phyloP scores from a whole-genome alignment of 2,329 filamentous ascomycete species.

The Cercospora sp. region DNA sequence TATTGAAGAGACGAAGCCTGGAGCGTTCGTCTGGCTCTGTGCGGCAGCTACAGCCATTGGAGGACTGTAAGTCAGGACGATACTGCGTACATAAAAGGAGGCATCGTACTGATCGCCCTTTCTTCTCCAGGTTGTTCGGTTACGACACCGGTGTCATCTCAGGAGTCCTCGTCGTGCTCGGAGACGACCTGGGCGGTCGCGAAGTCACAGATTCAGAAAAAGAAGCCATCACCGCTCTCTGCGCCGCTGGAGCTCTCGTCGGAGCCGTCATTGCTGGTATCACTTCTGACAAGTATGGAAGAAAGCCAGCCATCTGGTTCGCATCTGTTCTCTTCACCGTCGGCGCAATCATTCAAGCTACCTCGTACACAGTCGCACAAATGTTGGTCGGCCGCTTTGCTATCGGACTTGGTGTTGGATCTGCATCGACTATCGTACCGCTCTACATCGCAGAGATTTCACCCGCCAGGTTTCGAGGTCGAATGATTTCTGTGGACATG shows the following conservation, averaged over 20 bases:
- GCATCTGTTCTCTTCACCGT: background rate
- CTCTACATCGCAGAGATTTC: conserved; percentile 54
- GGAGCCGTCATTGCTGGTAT: background rate
- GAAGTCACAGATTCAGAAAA: conserved; percentile 39
- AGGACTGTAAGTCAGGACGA: background rate
- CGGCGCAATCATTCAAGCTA: background rate
- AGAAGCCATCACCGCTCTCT: conserved; percentile 14
- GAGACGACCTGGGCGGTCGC: conserved; percentile 36
- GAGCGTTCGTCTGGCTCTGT: background rate
- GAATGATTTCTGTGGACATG: conserved; percentile 44
- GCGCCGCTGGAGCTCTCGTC: background rate
- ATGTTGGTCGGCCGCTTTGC: conserved; percentile 4
- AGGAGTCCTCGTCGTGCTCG: conserved; percentile 42
- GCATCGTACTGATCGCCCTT: background rate
- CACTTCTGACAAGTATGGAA: background rate
- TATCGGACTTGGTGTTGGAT: conserved; percentile 51
- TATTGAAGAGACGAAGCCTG: background rate
- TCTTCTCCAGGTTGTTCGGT: conserved; percentile 40
- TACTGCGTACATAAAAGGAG: background rate
- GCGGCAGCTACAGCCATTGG: background rate
- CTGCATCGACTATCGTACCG: conserved; percentile 44
- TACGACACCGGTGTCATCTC: conserved; percentile 45
- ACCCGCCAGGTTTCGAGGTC: conserved; percentile 48
- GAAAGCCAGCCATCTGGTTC: background rate
- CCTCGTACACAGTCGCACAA: conserved; percentile 34